A percentile compares a stretch with the other conserved stretches of the same genome.
phyloP scores from a whole-genome alignment of 78 protist genomes.

The Dictyostelium firmibasis region DNA sequence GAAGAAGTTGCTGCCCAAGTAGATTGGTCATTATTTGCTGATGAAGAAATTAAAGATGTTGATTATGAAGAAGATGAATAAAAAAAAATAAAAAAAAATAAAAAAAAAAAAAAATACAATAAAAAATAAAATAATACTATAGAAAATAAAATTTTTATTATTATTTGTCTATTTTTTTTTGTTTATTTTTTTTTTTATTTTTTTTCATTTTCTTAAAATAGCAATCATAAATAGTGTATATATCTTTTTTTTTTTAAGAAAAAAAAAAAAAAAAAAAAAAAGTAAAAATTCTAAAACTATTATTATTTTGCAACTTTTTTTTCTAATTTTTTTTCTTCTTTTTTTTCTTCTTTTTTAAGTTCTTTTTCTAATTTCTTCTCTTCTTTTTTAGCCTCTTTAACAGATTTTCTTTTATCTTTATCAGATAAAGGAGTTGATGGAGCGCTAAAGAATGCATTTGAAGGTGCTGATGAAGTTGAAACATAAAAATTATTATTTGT shows the following conservation, averaged over 20 bases:
- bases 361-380: constrained; percentile 27
- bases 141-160: not conserved
- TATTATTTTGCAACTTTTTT: not conserved
- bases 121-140: not conserved
- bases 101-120: not conserved
- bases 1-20: constrained; percentile 68
- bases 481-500: constrained; percentile 5
- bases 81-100: not conserved
- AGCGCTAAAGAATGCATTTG: constrained; percentile 29
- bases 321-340: constrained; percentile 2
- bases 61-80: constrained; percentile 44
- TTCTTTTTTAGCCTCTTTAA: constrained; percentile 62
- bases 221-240: too few species aligned
- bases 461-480: not conserved
- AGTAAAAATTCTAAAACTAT: too few species aligned
- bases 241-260: too few species aligned
- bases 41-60: constrained; percentile 29
- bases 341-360: constrained; percentile 30
- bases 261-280: too few species aligned
- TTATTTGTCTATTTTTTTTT: not conserved
- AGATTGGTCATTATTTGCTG: constrained; percentile 57
- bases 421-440: constrained; percentile 22
- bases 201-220: too few species aligned
- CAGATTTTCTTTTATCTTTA: constrained; percentile 46
- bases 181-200: not conserved